Base-by-base conservation (phyloP, 2,329 filamentous ascomycete genomes). In the Aspergillus carbonarius region DNA sequence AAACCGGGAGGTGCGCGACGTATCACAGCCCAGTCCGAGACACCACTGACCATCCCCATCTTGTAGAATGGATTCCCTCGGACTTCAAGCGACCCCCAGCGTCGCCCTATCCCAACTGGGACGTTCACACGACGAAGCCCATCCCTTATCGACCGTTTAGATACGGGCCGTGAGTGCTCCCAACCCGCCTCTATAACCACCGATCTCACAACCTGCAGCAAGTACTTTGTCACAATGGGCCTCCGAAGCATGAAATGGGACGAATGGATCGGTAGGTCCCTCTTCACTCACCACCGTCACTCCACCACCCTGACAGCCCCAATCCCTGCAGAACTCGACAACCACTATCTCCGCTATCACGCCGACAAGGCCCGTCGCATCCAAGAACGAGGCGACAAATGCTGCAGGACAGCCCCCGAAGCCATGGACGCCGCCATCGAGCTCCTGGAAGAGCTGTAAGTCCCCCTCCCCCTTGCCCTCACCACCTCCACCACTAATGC, bases 101-200 rank as follows among this genome's bases (percentile, higher is more conserved):
- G 4, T 54, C 75, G 0, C 85, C 89, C 0, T 91, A 90, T 66
- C 84, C 85, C 0, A 74, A 85, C 70, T 93, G 90, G 88, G 85
- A 87, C 44, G 72, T 92, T 35, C 79, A 83, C 23, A 76, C 78
- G n/a, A 90, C 88, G 1, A 88, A 88, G 60, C 90, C 90, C 0
- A 82, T 92, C 0, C 88, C 89, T 0, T 93, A 93, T 74, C 84
- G 90, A 5, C 89, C 90, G 0, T 93, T 93, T 73, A 85, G 88
- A 66, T 85, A 91, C 71, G 90, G 90, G 0, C 89, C 89, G 71
- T 78, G 70, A 72, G 73, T 75, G 52, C 3, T 34, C 25, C 37
- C 30, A 27, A 6, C 9, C 9, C n/a, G 49, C 40, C 34, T 6
- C 51, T 60, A 54, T 2, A 47, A 12, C n/a, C 27, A 13, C n/a